A percentile compares a stretch with the other conserved stretches of the same genome.
Evolutionary conservation across 768 basidiomycete genomes (phyloP).

Genomic region (Leccinum variicolor): DNA sequence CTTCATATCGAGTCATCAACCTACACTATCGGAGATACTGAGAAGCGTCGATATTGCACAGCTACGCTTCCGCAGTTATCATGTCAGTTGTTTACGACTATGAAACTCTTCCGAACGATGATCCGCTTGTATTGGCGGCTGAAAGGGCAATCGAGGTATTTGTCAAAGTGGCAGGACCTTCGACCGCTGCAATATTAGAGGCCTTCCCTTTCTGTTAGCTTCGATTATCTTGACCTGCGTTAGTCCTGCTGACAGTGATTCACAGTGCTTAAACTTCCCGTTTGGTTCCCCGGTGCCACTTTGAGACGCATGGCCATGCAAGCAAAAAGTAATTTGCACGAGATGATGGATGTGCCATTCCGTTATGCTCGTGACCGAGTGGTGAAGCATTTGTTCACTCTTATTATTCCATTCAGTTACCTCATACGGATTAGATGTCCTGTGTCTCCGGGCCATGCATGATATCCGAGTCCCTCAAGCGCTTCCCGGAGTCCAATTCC

Average conservation of each 20-base stretch:
- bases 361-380: constrained; percentile 26
- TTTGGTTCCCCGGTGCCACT: constrained; percentile 36
- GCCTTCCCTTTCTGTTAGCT: constrained; percentile 32
- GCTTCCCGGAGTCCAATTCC: constrained; percentile 10
- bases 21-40: neutral
- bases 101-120: constrained; percentile 25
- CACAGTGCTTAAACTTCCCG: constrained; percentile 28
- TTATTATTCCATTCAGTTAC: neutral
- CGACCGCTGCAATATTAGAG: constrained; percentile 26
- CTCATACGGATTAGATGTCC: constrained; percentile 14
- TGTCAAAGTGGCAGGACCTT: constrained; percentile 22
- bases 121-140: constrained; percentile 29
- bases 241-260: constrained; percentile 11
- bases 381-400: constrained; percentile 9
- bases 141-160: constrained; percentile 28
- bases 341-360: constrained; percentile 31
- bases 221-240: constrained; percentile 3
- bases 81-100: constrained; percentile 34
- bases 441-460: constrained; percentile 26
- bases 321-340: constrained; percentile 26
- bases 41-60: constrained; percentile 10
- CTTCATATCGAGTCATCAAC: neutral
- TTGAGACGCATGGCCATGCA: constrained; percentile 28
- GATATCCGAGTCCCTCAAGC: constrained; percentile 30
- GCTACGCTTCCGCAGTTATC: constrained; percentile 31